Conservation (phyloP, 2,329 filamentous ascomycete species). For the Sporothrix curviconia region DNA sequence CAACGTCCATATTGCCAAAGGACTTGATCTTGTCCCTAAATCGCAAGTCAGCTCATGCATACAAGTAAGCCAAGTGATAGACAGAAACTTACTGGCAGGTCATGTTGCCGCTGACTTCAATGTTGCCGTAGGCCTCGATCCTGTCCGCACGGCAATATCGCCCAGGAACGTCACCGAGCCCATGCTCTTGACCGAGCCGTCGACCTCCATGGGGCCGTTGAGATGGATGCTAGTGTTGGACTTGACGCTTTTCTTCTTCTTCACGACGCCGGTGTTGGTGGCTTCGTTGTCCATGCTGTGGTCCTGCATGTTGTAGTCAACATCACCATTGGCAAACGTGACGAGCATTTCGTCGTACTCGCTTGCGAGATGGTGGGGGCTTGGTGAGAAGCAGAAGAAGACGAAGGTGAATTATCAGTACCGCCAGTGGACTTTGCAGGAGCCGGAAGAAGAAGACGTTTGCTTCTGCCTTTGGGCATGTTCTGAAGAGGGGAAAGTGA, state of each 20-base stretch:
- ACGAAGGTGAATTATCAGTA: background rate
- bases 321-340: constrained; percentile 15
- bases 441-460: constrained; percentile 6
- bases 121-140: constrained; percentile 41
- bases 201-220: constrained; percentile 40
- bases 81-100: constrained; percentile 38
- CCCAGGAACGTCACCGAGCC: constrained; percentile 39
- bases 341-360: constrained; percentile 18
- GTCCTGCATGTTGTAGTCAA: constrained; percentile 17
- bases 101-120: constrained; percentile 37
- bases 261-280: constrained; percentile 16
- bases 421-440: background rate
- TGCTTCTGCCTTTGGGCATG: constrained; percentile 8
- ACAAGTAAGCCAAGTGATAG: too few relatives aligned
- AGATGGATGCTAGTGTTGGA: constrained; percentile 36
- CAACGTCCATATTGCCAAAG: constrained; percentile 39
- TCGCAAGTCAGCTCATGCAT: background rate
- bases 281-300: background rate
- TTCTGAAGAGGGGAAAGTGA: too few relatives aligned
- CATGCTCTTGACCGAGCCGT: constrained; percentile 40
- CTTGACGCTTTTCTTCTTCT: constrained; percentile 34
- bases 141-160: constrained; percentile 39
- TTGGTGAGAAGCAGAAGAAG: background rate
- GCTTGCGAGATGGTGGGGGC: constrained; percentile 3
- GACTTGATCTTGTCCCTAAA: constrained; percentile 39